Conservation (phyloP, 176 grass and related monocot genomes). For the Pharus latifolius region DNA sequence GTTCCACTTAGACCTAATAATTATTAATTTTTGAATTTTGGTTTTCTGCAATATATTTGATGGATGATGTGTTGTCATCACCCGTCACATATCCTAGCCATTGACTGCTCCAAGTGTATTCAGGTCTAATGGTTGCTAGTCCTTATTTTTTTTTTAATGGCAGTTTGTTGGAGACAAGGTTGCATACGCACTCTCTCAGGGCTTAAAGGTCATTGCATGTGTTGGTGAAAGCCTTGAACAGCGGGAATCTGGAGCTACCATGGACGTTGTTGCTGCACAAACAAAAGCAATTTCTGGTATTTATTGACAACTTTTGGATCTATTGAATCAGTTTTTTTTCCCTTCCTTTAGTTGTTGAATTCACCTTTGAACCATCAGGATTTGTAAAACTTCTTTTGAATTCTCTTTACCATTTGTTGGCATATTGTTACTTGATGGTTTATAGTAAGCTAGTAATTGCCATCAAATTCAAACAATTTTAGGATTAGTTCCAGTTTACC, state of each 20-base stretch:
- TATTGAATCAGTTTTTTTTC: background rate
- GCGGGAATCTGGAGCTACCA: conserved; percentile 72
- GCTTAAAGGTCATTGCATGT: conserved; percentile 94
- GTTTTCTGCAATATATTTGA: background rate
- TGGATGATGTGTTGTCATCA: background rate
- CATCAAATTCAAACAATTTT: background rate
- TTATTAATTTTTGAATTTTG: background rate
- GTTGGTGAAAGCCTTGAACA: conserved; percentile 97
- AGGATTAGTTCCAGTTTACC: background rate
- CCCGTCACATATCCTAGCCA: background rate
- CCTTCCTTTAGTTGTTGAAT: background rate
- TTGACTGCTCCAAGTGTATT: background rate
- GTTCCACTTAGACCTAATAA: background rate
- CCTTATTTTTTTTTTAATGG: background rate
- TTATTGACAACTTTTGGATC: background rate
- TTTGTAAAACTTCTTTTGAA: background rate
- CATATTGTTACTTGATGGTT: background rate
- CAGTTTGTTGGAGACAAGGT: conserved; percentile 97
- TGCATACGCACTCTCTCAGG: conserved; percentile 82
- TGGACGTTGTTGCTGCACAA: conserved; percentile 89
- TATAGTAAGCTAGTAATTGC: background rate
- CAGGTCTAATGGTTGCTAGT: background rate
- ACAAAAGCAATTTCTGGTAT: conserved; percentile 93
- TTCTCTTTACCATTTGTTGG: background rate
- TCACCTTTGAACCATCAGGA: background rate